Base-by-base conservation (phyloP, 23 red algal species). In the Gracilariopsis chorda region DNA sequence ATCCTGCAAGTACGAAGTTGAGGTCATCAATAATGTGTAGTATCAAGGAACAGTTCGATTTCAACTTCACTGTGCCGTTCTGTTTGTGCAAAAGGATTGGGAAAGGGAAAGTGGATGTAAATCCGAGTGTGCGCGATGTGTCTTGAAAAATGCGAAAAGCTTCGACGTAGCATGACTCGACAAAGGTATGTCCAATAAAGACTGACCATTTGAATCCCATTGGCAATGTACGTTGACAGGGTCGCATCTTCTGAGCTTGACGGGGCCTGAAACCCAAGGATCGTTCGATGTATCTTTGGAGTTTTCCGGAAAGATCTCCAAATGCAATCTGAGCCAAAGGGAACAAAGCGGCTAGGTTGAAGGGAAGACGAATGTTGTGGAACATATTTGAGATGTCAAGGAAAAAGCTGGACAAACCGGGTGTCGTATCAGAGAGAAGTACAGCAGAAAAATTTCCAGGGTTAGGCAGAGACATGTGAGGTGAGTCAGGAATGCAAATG, bases 11-110 rank as follows among this genome's bases (percentile, higher is more conserved):
- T 21, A 79, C 30, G 25, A 79, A 52, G 29, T 49, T 55, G 3
- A 79, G 21, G 47, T 79, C 74, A 55, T 79, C 74, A n/a, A 52
- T 79, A 28, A 53, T 79, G 29, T 79, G 74, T 9, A 79, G 29
- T 4, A 52, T 20, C 6, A 79, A 14, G 8, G 52, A 7, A 7
- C 14, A 20, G 28, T 53, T 27, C 19, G 7, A 5, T 27, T 21
- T 60, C n/a, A 60, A 27, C 19, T n/a, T 5, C 30, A n/a, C 7
- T 7, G 55, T 19, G n/a, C 30, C 5, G 5, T 60, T n/a, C 8
- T 27, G 55, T 27, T n/a, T 19, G 30, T 60, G 55, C 8, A 60
- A 27, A n/a, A 60, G 55, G 7, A 60, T 60, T 27, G 30, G 55
- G 6, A 27, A 12, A 27, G 7, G n/a, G 30, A 27, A 21, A 12